These are phyloP conservation scores for Gypsophila paniculata DNA, from an alignment of 179 eudicot genomes.

Conservation along the genomic window DNA sequence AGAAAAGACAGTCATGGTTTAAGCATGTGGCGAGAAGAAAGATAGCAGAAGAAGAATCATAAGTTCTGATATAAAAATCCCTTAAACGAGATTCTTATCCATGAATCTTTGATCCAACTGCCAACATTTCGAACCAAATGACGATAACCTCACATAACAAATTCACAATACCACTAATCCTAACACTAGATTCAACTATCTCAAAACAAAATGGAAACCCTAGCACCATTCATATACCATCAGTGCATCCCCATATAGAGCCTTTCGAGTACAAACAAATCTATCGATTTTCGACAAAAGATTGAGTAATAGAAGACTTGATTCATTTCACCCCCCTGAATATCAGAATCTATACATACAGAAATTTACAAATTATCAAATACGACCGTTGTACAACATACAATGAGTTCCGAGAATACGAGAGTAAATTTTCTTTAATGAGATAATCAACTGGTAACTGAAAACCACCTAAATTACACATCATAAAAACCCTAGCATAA, in stretches of 20 bases:
- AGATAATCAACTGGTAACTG: neutral
- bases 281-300: too few species aligned
- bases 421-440: neutral
- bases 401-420: neutral
- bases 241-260: neutral
- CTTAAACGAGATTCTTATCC: neutral
- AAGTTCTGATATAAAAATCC: neutral
- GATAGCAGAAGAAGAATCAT: neutral
- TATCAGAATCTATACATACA: too few species aligned
- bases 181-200: slow-evolving; percentile 9
- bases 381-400: too few species aligned
- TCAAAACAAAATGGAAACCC: slow-evolving; percentile 2
- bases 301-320: too few species aligned
- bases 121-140: neutral
- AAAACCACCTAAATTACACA: neutral
- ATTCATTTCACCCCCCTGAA: too few species aligned
- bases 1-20: neutral
- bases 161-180: neutral
- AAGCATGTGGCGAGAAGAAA: neutral
- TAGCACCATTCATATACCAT: neutral
- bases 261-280: neutral
- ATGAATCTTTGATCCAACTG: neutral
- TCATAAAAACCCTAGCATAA: neutral
- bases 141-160: neutral
- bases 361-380: too few species aligned